Percentiles rank a stretch among this genome's conserved stretches.
phyloP scores from a whole-genome alignment of 208 protist genomes.

The Angomonas deanei region DNA sequence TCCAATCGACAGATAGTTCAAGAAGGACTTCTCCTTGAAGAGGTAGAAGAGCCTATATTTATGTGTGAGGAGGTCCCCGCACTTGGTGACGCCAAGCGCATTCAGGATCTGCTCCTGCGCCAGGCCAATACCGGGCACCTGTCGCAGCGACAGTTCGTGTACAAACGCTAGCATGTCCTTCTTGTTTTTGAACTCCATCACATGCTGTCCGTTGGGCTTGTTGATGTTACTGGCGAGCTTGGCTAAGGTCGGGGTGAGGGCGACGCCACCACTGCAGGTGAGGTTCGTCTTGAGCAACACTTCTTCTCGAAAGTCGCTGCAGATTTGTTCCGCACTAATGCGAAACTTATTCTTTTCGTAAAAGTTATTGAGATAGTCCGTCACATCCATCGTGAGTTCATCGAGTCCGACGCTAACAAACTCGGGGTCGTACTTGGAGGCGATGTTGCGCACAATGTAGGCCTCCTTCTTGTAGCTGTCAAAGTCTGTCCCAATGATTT shows the following conservation, averaged over 20 bases:
- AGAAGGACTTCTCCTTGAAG: conserved; percentile 70
- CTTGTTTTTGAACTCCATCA: conserved; percentile 65
- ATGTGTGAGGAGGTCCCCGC: conserved; percentile 63
- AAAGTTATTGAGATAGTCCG: conserved; percentile 36
- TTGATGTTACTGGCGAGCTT: conserved; percentile 93
- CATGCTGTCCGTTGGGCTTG: conserved; percentile 94
- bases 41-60: conserved; percentile 70
- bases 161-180: conserved; percentile 79
- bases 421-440: conserved; percentile 80
- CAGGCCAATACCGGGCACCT: conserved; percentile 81
- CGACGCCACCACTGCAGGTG: conserved; percentile 85
- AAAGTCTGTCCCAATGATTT: conserved; percentile 84
- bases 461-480: conserved; percentile 67
- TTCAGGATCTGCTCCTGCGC: conserved; percentile 61
- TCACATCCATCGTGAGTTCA: conserved; percentile 88
- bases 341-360: conserved; percentile 23
- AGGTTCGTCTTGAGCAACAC: conserved; percentile 71
- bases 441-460: conserved; percentile 64
- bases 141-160: conserved; percentile 60
- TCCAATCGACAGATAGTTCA: conserved; percentile 67
- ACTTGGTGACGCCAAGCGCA: conserved; percentile 68
- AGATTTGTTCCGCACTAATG: conserved; percentile 54
- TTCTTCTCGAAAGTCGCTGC: conserved; percentile 70
- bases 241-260: conserved; percentile 72
- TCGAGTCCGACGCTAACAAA: conserved; percentile 76